phyloP scores from a whole-genome alignment of 139 green algal genomes.

The Chlamydomonas sp. region DNA sequence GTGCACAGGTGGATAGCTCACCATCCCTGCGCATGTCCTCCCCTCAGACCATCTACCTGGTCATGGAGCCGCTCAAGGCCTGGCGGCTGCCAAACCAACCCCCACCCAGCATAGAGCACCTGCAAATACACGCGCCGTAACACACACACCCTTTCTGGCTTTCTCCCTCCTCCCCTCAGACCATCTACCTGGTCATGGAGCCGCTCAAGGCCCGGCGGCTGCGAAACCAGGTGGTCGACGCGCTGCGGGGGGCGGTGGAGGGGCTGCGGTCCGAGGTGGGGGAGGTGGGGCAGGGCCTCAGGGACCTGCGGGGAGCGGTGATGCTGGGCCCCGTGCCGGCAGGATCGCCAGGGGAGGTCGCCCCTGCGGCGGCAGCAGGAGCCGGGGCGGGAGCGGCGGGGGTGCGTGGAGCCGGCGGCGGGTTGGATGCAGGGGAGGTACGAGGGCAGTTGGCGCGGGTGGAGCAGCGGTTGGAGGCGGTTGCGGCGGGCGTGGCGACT shows the following conservation, averaged over 20 bases:
- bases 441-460: no score
- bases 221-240: slow-evolving; percentile 15
- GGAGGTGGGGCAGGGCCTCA: not conserved
- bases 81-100: no score
- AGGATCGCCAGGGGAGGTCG: not conserved
- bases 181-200: slow-evolving; percentile 37
- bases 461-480: no score
- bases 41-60: no score
- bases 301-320: not conserved
- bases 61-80: no score
- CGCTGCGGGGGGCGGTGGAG: not conserved
- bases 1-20: no score
- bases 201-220: slow-evolving; percentile 30
- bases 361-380: not conserved
- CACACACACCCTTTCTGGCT: not conserved
- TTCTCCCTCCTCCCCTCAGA: not conserved
- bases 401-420: no score
- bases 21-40: no score
- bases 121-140: not conserved
- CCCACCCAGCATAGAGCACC: no score
- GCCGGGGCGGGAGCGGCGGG: not conserved
- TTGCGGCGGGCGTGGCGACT: no score
- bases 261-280: slow-evolving; percentile 4
- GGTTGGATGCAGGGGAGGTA: no score
- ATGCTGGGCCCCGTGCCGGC: rapidly evolving